Percentiles rank a stretch among this genome's conserved stretches.
Evolutionary conservation across 805 yeast species (phyloP).

Genomic region (Starmerella lactis-condensi): DNA sequence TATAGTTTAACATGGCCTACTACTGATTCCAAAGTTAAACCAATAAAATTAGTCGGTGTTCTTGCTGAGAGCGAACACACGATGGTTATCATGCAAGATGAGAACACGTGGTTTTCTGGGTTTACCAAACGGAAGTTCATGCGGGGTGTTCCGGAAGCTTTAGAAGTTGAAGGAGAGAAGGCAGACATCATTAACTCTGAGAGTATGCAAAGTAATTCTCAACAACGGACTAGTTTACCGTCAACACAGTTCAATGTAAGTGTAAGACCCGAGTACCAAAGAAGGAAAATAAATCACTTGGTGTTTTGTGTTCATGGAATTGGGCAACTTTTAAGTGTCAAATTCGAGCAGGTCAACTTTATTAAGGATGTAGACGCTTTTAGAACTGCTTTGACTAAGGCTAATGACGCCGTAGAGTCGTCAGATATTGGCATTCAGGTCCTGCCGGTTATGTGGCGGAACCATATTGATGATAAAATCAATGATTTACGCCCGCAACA

Average conservation of each 20-base stretch:
- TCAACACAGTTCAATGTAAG: too few relatives aligned
- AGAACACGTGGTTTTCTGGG: neutral
- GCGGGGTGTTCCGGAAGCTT: neutral
- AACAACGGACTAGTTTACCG: neutral
- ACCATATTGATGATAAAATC: constrained; percentile 19
- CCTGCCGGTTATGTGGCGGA: constrained; percentile 83
- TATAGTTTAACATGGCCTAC: too few relatives aligned
- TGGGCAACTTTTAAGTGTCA: constrained; percentile 70
- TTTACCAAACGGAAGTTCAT: neutral
- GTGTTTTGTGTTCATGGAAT: constrained; percentile 88
- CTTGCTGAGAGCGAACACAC: too few relatives aligned
- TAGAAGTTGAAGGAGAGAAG: neutral
- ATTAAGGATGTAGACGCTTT: constrained; percentile 63
- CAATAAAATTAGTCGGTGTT: too few relatives aligned
- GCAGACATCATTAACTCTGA: neutral
- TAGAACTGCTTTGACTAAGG: constrained; percentile 12
- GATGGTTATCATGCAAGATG: neutral
- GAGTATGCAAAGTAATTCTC: constrained; percentile 1
- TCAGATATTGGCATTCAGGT: constrained; percentile 65
- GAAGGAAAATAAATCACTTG: constrained; percentile 29
- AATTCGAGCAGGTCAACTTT: constrained; percentile 67
- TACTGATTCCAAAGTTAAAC: too few relatives aligned
- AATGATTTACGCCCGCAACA: constrained; percentile 11
- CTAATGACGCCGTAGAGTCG: constrained; percentile 15
- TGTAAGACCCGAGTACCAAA: constrained; percentile 5